Percentiles rank a stretch among this genome's conserved stretches.
Evolutionary conservation across 129 eudicot genomes (phyloP).

Genomic region (Rutidosis leptorrhynchoides): DNA sequence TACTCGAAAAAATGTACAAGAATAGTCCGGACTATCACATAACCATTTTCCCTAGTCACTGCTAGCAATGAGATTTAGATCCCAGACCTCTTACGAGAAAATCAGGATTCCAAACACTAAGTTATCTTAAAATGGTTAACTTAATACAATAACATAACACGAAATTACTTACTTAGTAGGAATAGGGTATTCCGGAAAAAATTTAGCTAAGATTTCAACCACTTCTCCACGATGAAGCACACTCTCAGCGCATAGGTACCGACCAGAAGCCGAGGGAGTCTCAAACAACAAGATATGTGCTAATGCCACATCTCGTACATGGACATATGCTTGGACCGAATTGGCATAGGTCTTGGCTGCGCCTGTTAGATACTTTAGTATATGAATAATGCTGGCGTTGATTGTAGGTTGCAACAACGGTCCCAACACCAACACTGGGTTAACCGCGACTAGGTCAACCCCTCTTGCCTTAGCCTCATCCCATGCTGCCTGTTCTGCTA

Average conservation of each 20-base stretch:
- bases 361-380: slow-evolving; percentile 79
- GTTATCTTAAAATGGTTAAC: no score
- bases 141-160: not conserved
- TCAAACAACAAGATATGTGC: slow-evolving; percentile 83
- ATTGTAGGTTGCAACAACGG: slow-evolving; percentile 76
- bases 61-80: no score
- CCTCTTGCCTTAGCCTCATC: slow-evolving; percentile 79
- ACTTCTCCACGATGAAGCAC: slow-evolving; percentile 96
- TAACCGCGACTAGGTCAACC: slow-evolving; percentile 69
- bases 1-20: no score
- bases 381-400: slow-evolving; percentile 82
- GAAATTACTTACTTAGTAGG: slow-evolving; percentile 78
- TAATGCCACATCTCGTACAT: slow-evolving; percentile 80
- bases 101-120: no score
- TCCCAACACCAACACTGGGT: slow-evolving; percentile 83
- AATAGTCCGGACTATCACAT: no score
- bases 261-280: slow-evolving; percentile 74
- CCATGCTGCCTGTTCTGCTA: slow-evolving; percentile 90
- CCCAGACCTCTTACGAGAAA: no score
- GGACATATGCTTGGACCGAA: slow-evolving; percentile 81
- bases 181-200: slow-evolving; percentile 82
- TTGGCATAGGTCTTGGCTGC: slow-evolving; percentile 81
- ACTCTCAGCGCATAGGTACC: slow-evolving; percentile 82
- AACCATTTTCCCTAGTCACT: no score
- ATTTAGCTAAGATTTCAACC: slow-evolving; percentile 80